Percentiles rank a stretch among this genome's conserved stretches.
Conservation (phyloP, 179 eudicot genomes). For the Pouteria campechiana region DNA sequence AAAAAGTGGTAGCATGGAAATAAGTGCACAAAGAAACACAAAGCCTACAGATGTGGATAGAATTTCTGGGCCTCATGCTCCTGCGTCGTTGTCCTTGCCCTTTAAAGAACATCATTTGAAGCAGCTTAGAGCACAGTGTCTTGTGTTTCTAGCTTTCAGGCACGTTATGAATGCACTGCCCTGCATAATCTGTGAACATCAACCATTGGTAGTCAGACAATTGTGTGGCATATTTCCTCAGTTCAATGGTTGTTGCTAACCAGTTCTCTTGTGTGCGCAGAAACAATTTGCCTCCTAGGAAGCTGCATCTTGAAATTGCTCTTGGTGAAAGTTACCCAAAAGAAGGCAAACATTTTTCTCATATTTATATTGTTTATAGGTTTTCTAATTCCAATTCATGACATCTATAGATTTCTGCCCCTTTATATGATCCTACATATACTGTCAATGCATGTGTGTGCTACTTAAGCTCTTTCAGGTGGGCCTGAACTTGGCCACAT, state of each 20-base stretch:
- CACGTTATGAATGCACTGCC: slow-evolving; percentile 9
- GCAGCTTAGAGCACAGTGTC: slow-evolving; percentile 98
- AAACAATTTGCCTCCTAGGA: slow-evolving; percentile 77
- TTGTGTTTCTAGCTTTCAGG: slow-evolving; percentile 93
- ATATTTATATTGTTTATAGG: not conserved
- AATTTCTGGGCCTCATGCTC: slow-evolving; percentile 29
- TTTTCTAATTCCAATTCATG: too few relatives aligned
- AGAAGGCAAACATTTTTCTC: slow-evolving; percentile 40
- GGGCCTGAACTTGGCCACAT: too few relatives aligned
- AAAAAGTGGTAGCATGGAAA: too few relatives aligned
- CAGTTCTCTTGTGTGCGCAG: slow-evolving; percentile 27
- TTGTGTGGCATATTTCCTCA: not conserved
- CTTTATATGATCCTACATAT: too few relatives aligned
- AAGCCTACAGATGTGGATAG: slow-evolving; percentile 59
- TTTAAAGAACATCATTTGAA: slow-evolving; percentile 91
- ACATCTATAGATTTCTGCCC: too few relatives aligned
- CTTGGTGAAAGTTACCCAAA: slow-evolving; percentile 54
- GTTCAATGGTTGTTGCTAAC: slow-evolving; percentile 1
- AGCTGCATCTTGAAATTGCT: slow-evolving; percentile 87
- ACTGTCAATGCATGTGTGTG: too few relatives aligned
- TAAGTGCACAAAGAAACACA: slow-evolving; percentile 33
- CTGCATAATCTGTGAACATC: too few relatives aligned
- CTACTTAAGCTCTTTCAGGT: too few relatives aligned
- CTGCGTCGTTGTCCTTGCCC: slow-evolving; percentile 44
- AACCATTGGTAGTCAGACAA: too few relatives aligned